These are phyloP conservation scores for Strigomonas culicis DNA, from an alignment of 208 protist genomes.

Conservation along the genomic window DNA sequence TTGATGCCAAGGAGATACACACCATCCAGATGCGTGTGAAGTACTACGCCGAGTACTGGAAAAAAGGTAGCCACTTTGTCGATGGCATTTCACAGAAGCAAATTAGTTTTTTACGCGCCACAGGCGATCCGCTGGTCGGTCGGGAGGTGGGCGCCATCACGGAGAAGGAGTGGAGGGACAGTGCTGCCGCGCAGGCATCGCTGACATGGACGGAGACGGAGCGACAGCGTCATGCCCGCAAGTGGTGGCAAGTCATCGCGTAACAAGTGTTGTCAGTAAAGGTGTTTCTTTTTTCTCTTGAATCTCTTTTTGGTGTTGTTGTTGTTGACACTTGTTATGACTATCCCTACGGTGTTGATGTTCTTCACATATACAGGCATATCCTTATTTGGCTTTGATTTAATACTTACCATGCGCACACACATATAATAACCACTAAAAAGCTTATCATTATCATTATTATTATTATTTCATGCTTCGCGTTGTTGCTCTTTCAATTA, in stretches of 20 bases:
- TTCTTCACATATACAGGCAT: no score
- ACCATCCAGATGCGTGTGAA: conserved; percentile 83
- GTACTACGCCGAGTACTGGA: conserved; percentile 76
- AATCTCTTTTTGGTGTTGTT: conserved; percentile 8
- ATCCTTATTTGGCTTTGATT: no score
- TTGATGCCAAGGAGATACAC: conserved; percentile 76
- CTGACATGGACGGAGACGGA: not conserved
- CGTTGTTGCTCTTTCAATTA: not conserved
- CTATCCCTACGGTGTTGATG: not conserved
- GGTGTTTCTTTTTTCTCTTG: conserved; percentile 4
- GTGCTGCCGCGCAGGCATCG: not conserved
- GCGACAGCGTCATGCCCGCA: not conserved
- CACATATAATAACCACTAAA: no score
- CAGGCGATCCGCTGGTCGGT: conserved; percentile 38
- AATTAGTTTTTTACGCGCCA: conserved; percentile 26
- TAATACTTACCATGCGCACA: no score
- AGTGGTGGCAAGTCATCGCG: not conserved
- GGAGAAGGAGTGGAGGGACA: conserved; percentile 22
- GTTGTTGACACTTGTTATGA: conserved; percentile 9
- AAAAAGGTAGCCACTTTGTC: conserved; percentile 60
- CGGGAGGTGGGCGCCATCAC: conserved; percentile 18
- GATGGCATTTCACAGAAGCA: conserved; percentile 20
- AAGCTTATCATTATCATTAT: conserved; percentile 22
- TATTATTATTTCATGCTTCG: not conserved
- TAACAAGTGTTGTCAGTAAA: not conserved